Evolutionary conservation across 345 rosid genomes (phyloP).

Genomic region (Syzygium grande): DNA sequence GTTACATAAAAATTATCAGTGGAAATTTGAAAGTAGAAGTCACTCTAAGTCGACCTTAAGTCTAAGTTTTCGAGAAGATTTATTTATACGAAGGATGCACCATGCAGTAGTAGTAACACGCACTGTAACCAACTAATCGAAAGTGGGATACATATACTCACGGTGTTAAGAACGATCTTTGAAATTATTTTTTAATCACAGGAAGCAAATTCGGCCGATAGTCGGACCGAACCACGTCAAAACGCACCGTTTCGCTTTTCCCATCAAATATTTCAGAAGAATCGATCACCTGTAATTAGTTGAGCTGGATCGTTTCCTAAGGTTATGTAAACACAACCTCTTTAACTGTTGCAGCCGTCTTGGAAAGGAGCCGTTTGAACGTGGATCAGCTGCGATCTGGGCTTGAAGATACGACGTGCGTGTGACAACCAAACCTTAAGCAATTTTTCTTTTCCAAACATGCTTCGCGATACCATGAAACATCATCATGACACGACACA

Average conservation of each 20-base stretch:
- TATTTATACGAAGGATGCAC: background rate
- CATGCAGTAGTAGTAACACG: accelerated
- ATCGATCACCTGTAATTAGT: no score
- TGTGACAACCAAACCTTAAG: background rate
- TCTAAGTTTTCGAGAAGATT: background rate
- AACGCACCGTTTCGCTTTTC: background rate
- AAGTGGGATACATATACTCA: background rate
- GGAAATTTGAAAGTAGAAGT: background rate
- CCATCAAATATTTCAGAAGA: background rate
- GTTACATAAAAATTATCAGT: accelerated
- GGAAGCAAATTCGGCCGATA: background rate
- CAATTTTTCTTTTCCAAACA: no score
- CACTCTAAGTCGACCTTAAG: accelerated
- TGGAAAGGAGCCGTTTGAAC: background rate
- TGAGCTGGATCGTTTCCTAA: background rate
- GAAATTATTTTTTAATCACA: background rate
- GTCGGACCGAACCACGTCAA: background rate
- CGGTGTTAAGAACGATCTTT: no score
- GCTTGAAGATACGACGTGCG: background rate
- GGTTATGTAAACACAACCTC: background rate
- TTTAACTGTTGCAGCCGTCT: background rate
- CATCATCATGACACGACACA: no score
- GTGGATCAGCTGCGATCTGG: background rate
- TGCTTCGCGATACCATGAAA: no score
- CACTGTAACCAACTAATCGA: accelerated